Conservation (phyloP, 2,329 filamentous ascomycete genomes). For the Domatiomyces catenatus region DNA sequence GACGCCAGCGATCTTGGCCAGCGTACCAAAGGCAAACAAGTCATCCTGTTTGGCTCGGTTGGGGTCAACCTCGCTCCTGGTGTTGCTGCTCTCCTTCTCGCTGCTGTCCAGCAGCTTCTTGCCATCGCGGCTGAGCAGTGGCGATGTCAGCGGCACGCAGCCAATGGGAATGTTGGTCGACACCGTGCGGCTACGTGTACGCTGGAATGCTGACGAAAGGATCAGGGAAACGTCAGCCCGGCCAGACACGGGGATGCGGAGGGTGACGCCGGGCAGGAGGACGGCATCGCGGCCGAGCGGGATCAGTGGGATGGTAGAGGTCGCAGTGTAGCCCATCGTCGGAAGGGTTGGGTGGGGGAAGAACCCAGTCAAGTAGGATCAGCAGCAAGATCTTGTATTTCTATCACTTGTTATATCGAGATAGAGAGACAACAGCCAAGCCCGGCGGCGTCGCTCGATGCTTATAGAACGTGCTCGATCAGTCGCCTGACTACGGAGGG, state of each 20-base stretch:
- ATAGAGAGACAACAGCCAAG: background rate
- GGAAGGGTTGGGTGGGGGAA: conserved; percentile 4
- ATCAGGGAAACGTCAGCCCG: conserved; percentile 80
- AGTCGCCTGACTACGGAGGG: background rate
- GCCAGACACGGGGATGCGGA: conserved; percentile 68
- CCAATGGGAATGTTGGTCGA: conserved; percentile 61
- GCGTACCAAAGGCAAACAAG: conserved; percentile 67
- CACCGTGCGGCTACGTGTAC: conserved; percentile 47
- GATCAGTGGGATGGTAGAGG: conserved; percentile 53
- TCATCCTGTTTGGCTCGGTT: conserved; percentile 51
- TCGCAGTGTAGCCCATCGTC: conserved; percentile 20
- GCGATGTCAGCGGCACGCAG: conserved; percentile 72
- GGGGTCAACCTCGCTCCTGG: conserved; percentile 21
- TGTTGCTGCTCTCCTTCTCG: conserved; percentile 32
- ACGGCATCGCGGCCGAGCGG: conserved; percentile 67
- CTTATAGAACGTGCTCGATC: conserved; percentile 11
- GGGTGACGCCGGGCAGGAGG: conserved; percentile 68
- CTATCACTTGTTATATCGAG: background rate
- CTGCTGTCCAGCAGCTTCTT: conserved; percentile 57
- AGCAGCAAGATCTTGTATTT: background rate
- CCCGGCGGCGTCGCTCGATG: background rate
- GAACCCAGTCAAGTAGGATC: conserved; percentile 1
- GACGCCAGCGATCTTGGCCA: conserved; percentile 63
- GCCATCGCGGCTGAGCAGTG: conserved; percentile 56
- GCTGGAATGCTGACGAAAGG: conserved; percentile 69